Evolutionary conservation across 2,329 filamentous ascomycete genomes (phyloP), one percentile per base, ranked within the genome.

Genomic region (Apiospora sp.): DNA sequence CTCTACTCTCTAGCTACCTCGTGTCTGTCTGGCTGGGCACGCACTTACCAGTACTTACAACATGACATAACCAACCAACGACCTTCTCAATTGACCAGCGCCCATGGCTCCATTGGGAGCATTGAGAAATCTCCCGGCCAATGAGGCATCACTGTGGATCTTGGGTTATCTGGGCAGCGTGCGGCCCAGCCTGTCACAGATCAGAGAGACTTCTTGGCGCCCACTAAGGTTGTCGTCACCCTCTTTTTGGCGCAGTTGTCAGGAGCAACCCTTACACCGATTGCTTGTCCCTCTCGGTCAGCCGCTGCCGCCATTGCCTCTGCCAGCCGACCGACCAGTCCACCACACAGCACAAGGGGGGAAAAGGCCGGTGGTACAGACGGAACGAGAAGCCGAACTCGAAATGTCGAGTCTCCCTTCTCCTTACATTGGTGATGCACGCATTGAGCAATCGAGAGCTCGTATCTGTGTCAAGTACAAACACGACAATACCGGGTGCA

Each of bases 221-320:
- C 58, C 34, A 41, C 58, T 64, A 64, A 64, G 34, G 54, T 61
- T 61, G 54, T 61, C 54, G 54, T 61, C 54, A 61, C 30, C 54
- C 51, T 41, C 27, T 30, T 30, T 61, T 61, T 61, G 54, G 58
- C 58, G 58, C 58, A 64, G 58, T 64, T 64, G 58, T 64, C 58
- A 64, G 58, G 58, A 64, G 58, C 58, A 64, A 64, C 58, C 58
- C 34, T 61, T 61, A 34, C 54, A 22, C 54, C 30, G 27, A 37
- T 61, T 37, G 54, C 30, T 61, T n/a, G 8, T 22, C 46, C 8
- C 19, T n/a, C 19, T 24, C n/a, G 46, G 54, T n/a, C 16, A 58
- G 46, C 54, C 34, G 27, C 24, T 37, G 34, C 54, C 30, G 27
- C 27, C 27, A 54, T 54, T 3, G 27, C 51, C 14, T 37, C 19